phyloP scores from a whole-genome alignment of 73 alveolate genomes.

The Diophrys sp. region DNA sequence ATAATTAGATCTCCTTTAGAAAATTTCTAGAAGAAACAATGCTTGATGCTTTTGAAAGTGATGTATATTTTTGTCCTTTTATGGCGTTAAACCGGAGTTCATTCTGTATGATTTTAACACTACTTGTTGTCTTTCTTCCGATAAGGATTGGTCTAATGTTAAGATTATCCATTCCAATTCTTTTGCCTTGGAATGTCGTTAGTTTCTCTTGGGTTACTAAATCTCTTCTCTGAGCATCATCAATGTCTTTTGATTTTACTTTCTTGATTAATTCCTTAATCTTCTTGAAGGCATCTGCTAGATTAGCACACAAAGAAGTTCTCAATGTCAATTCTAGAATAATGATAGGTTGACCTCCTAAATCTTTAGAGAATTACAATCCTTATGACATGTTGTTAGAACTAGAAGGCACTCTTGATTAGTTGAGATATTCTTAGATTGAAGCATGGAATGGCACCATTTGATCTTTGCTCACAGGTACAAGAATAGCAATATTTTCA shows the following conservation, averaged over 20 bases:
- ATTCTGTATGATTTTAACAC: conserved; percentile 84
- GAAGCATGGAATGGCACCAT: conserved; percentile 91
- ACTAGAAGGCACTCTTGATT: too few relatives aligned
- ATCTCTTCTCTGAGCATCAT: too few relatives aligned
- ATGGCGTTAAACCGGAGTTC: conserved; percentile 86
- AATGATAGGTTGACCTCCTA: too few relatives aligned
- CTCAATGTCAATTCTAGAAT: conserved; percentile 82
- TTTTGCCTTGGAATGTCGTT: too few relatives aligned
- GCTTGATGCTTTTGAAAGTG: conserved; percentile 84
- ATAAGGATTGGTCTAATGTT: conserved; percentile 81
- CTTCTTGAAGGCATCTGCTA: conserved; percentile 50
- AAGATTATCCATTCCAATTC: conserved; percentile 72
- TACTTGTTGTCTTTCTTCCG: conserved; percentile 82
- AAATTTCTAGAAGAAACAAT: conserved; percentile 89
- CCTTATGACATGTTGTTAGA: too few relatives aligned
- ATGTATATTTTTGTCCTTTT: conserved; percentile 84
- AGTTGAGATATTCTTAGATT: conserved; percentile 83
- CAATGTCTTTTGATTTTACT: too few relatives aligned
- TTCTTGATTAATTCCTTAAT: conserved; percentile 83
- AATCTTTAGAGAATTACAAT: too few relatives aligned
- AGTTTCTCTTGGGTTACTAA: too few relatives aligned
- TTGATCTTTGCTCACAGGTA: conserved; percentile 77
- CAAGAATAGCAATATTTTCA: conserved; percentile 69
- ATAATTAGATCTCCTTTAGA: conserved; percentile 90
- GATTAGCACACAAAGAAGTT: conserved; percentile 53